Base-by-base conservation (phyloP, 805 yeast genomes). In the Starmera amethionina region DNA sequence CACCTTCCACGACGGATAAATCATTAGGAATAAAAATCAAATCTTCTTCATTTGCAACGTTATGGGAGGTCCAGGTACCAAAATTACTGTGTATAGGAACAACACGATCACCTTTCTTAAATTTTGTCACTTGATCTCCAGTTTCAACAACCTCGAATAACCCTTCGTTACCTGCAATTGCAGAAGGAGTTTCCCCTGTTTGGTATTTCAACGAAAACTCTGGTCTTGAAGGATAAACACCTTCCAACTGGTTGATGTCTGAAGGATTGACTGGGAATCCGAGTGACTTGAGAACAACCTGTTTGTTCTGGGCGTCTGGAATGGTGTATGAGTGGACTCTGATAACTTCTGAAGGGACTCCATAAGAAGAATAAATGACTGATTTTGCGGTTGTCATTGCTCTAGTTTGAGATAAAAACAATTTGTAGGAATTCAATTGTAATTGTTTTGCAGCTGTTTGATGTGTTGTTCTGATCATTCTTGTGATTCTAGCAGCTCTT, bases 151-250 rank as follows among this genome's bases (percentile, higher is more conserved):
- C 80, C 56, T 86, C 82, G 56, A 85, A 89, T 10, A 86, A 72
- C 18, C 96, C 97, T 62, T 90, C 98, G 58, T 93, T 93, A 40
- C 98, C 98, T 31, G 89, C 87, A 36, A 87, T 80, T 5, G 95
- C 94, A 8, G 77, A 64, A 3, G 94, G 89, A 8, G 27, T 22
- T 34, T 70, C 73, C 4, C 63, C 62, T 2, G 85, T 74, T 8
- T 78, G 77, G 42, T 73, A 77, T 37, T 61, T 76, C 39, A 59
- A 65, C 16, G 58, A 65, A 60, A 53, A 66, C 34, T 68, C 75
- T 0, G 95, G 95, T 42, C 69, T 73, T 10, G 87, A 73, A 1
- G 95, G 95, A 50, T 89, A 89, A 0, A 80, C 85, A 16, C 96
- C 97, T 56, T 79, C 85, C 45, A 70, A 67, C 59, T 88, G 96